These are phyloP conservation scores for Tulasnella sp. DNA, from an alignment of 768 basidiomycete species.

Conservation along the genomic window DNA sequence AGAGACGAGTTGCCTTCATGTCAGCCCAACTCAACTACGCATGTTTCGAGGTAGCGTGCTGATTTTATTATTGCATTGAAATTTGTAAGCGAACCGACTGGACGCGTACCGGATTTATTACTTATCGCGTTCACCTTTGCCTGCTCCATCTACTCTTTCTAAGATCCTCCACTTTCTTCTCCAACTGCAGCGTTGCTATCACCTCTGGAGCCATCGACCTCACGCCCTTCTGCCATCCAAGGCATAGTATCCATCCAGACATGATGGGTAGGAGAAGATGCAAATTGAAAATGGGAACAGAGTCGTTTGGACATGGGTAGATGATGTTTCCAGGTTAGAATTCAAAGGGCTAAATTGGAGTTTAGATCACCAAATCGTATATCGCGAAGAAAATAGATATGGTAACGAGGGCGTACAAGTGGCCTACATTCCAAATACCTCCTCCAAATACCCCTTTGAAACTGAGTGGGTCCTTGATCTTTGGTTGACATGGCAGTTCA, in stretches of 20 bases:
- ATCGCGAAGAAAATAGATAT: no score
- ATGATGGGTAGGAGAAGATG: conserved; percentile 23
- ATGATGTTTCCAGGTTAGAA: no score
- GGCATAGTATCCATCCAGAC: conserved; percentile 69
- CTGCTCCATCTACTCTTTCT: conserved; percentile 86
- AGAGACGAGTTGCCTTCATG: no score
- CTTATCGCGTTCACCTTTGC: conserved; percentile 86
- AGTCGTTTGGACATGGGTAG: no score
- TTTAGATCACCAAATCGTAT: no score
- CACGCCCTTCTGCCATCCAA: conserved; percentile 71
- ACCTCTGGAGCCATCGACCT: conserved; percentile 83
- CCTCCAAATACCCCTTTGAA: no score
- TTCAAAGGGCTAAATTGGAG: no score
- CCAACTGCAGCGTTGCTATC: conserved; percentile 87
- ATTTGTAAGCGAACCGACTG: neutral
- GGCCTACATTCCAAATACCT: no score
- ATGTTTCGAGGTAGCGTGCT: neutral
- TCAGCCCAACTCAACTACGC: neutral
- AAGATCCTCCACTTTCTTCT: conserved; percentile 98
- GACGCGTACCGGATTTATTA: conserved; percentile 86
- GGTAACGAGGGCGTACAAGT: no score
- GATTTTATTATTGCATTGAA: neutral
- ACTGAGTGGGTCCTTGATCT: no score
- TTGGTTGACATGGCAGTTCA: no score
- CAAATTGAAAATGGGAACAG: no score